Percentiles rank a stretch among this genome's conserved stretches.
phyloP scores from a whole-genome alignment of 805 yeast species.

The Monosporozyma servazzii region DNA sequence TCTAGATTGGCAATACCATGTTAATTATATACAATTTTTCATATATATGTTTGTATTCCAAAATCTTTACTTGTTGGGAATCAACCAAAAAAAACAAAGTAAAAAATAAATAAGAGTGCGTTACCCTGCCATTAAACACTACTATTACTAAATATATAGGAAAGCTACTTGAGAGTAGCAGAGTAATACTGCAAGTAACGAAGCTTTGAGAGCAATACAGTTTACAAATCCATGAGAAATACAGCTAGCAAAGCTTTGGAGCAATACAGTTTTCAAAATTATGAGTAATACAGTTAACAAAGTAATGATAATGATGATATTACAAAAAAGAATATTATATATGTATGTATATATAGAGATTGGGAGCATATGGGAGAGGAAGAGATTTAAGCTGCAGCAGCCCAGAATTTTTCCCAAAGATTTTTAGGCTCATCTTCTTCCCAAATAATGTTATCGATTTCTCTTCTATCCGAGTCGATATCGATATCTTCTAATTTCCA shows the following conservation, averaged over 20 bases:
- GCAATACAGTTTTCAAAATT: no score
- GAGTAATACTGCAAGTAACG: no score
- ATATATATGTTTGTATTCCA: not conserved
- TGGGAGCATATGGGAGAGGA: not conserved
- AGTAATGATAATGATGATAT: not conserved
- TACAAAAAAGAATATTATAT: not conserved
- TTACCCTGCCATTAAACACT: not conserved
- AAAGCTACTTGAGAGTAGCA: no score
- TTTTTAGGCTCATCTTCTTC: slow-evolving; percentile 44
- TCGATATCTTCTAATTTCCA: slow-evolving; percentile 50
- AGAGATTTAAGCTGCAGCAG: slow-evolving; percentile 18
- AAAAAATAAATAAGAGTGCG: not conserved
- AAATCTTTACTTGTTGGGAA: not conserved
- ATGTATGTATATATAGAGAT: no score
- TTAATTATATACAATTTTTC: not conserved
- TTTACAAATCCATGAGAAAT: no score
- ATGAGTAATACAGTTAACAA: no score
- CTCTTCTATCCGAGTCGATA: slow-evolving; percentile 54
- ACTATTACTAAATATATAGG: no score
- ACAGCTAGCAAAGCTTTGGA: no score
- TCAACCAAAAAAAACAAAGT: not conserved
- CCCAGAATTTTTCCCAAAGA: slow-evolving; percentile 49
- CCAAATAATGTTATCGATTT: slow-evolving; percentile 46
- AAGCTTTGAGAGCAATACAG: no score
- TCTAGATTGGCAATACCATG: no score